A percentile compares a stretch with the other conserved stretches of the same genome.
Conservation (phyloP, 305 asterid genomes). For the Plantago coronopus region DNA sequence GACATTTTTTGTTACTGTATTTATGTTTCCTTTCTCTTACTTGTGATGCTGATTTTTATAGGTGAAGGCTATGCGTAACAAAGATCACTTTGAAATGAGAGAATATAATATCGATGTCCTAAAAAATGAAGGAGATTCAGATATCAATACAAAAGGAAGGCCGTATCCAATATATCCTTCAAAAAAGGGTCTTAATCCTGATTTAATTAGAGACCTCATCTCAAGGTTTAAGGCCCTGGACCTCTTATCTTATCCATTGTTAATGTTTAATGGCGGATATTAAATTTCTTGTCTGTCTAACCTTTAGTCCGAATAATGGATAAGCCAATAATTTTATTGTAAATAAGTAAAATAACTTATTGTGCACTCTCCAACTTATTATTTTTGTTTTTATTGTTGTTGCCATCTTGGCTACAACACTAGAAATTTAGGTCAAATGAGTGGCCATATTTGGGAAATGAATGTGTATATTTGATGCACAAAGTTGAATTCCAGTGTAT, state of each 20-base stretch:
- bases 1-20: background rate
- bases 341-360: conserved; percentile 11
- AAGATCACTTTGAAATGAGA: conserved; percentile 90
- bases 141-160: conserved; percentile 58
- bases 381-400: background rate
- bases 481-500: conserved; percentile 11
- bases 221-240: conserved; percentile 56
- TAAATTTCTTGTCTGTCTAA: background rate
- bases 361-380: conserved; percentile 7
- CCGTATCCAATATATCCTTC: conserved; percentile 97
- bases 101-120: conserved; percentile 76
- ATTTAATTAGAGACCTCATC: conserved; percentile 61
- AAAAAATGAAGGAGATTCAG: conserved; percentile 58
- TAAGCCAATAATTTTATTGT: conserved; percentile 2
- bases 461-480: conserved; percentile 5
- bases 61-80: conserved; percentile 60
- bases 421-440: conserved; percentile 1
- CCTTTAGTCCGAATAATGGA: too few species aligned
- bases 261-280: background rate
- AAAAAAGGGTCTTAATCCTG: conserved; percentile 78
- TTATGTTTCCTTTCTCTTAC: conserved; percentile 3
- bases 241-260: conserved; percentile 8
- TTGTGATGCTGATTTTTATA: conserved; percentile 29
- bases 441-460: conserved; percentile 3
- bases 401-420: background rate